Conservation (phyloP, 2,329 filamentous ascomycete genomes). For the Elsinoe necatrix region DNA sequence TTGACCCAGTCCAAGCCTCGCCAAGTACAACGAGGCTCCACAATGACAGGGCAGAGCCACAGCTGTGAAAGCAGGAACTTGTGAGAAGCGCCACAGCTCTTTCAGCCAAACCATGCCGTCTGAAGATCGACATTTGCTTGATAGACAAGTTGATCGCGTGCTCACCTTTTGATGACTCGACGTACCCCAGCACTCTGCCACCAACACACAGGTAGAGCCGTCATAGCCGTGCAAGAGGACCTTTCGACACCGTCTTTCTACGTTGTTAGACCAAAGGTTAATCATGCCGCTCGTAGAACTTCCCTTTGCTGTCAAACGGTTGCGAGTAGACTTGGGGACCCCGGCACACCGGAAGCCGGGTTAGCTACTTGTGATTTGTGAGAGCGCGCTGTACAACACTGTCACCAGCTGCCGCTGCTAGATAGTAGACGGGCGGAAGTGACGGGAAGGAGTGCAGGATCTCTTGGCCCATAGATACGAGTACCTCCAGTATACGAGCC, state of each 20-base stretch:
- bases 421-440: neutral
- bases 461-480: slow-evolving; percentile 7
- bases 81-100: slow-evolving; percentile 2
- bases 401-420: neutral
- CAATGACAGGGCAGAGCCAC: slow-evolving; percentile 7
- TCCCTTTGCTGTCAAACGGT: neutral
- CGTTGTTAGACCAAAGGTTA: neutral
- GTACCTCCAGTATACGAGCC: neutral
- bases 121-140: neutral
- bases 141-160: slow-evolving; percentile 9
- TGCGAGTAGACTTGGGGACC: neutral
- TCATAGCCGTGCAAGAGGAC: neutral
- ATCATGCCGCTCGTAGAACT: neutral
- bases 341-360: neutral
- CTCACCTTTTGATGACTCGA: slow-evolving; percentile 5
- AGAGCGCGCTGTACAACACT: neutral
- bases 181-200: neutral
- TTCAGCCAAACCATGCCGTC: neutral
- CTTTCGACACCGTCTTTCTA: slow-evolving; percentile 5
- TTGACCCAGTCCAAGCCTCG: slow-evolving; percentile 1
- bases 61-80: slow-evolving; percentile 1
- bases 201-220: neutral
- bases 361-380: neutral
- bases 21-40: neutral
- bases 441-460: slow-evolving; percentile 4